These are phyloP conservation scores for Parathielavia hyrcaniae DNA, from an alignment of 495 filamentous ascomycete genomes.

Conservation along the genomic window DNA sequence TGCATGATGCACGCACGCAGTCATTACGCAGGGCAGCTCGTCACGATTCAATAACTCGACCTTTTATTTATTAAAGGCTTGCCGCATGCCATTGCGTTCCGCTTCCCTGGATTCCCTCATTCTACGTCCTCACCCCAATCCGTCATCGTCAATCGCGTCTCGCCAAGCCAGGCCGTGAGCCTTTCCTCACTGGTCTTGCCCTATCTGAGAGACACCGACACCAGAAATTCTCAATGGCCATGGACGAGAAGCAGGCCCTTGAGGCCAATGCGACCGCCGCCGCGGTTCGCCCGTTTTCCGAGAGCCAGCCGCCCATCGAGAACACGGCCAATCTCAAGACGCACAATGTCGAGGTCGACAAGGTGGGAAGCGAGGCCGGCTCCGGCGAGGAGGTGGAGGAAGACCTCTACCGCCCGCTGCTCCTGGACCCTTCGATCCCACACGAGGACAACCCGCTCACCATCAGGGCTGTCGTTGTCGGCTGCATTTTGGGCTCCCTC, in stretches of 20 bases:
- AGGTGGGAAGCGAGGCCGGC: slow-evolving; percentile 16
- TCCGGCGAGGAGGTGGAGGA: slow-evolving; percentile 27
- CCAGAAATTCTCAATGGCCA: slow-evolving; percentile 8
- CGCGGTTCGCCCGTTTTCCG: slow-evolving; percentile 27
- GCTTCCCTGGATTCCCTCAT: neutral
- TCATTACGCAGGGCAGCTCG: slow-evolving; percentile 3
- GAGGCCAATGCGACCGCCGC: slow-evolving; percentile 15
- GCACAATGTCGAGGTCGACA: slow-evolving; percentile 22
- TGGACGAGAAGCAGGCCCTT: slow-evolving; percentile 27
- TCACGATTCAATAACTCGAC: neutral
- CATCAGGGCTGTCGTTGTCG: slow-evolving; percentile 50
- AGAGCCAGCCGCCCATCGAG: slow-evolving; percentile 26
- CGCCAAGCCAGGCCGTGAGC: slow-evolving; percentile 7
- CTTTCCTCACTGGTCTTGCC: neutral
- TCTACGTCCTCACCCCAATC: neutral
- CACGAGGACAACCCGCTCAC: slow-evolving; percentile 50
- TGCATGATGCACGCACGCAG: neutral
- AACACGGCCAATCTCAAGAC: slow-evolving; percentile 20
- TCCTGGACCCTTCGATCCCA: slow-evolving; percentile 39
- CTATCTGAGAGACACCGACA: neutral
- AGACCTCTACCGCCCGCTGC: slow-evolving; percentile 44
- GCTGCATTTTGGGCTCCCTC: slow-evolving; percentile 52
- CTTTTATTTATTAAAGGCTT: slow-evolving; percentile 1
- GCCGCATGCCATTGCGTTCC: neutral
- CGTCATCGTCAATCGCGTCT: neutral